Percentiles rank a stretch among this genome's conserved stretches.
Conservation (phyloP, 2,329 filamentous ascomycete genomes). For the Aspergillus bombycis region DNA sequence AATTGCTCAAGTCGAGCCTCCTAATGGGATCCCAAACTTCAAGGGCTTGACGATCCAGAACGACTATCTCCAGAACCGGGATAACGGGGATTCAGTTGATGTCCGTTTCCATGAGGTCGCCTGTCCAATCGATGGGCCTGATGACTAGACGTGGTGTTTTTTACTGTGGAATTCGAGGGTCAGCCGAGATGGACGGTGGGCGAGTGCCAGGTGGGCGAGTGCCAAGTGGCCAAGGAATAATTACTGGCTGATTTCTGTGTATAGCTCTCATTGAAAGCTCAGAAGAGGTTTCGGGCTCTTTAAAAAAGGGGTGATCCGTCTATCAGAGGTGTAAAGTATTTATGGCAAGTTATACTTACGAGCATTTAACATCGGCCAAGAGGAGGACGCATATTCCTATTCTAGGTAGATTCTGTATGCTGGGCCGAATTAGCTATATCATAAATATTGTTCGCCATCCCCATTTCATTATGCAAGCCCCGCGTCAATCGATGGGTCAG, state of each 20-base stretch:
- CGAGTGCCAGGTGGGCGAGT: background rate
- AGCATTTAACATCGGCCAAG: background rate
- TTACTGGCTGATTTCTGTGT: background rate
- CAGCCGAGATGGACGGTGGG: background rate
- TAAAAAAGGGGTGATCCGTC: background rate
- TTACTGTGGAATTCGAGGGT: background rate
- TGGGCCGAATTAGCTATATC: background rate
- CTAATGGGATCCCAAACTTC: background rate
- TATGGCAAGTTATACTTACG: background rate
- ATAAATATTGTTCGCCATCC: background rate
- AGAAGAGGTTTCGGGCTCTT: background rate
- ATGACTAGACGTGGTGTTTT: background rate
- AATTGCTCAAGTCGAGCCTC: slow-evolving; percentile 2
- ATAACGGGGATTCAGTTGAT: background rate
- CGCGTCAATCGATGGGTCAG: background rate
- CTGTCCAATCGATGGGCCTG: background rate
- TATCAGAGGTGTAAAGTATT: background rate
- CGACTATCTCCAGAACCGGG: background rate
- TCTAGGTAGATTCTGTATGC: background rate
- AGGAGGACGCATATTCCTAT: background rate
- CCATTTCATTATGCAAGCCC: background rate
- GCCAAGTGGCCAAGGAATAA: background rate
- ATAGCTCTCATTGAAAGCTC: background rate
- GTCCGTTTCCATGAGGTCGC: background rate
- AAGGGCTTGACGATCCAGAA: background rate